These are phyloP conservation scores for Curvularia lunata DNA, from an alignment of 2,329 filamentous ascomycete genomes.

Conservation along the genomic window DNA sequence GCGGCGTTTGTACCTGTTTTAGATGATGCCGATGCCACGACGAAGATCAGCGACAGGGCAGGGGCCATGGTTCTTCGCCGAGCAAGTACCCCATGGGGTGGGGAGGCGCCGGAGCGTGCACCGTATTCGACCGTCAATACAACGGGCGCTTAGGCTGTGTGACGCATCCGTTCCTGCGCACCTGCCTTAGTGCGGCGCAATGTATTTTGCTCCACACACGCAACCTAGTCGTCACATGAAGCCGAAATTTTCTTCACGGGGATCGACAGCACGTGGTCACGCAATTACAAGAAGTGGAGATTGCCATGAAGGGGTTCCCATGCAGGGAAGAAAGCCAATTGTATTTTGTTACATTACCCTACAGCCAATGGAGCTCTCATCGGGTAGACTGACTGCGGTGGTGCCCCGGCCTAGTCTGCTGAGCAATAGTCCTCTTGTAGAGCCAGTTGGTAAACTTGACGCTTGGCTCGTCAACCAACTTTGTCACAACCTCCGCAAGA, in stretches of 20 bases:
- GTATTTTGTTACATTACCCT: background rate
- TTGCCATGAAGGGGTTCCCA: background rate
- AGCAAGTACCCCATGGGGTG: slow-evolving; percentile 16
- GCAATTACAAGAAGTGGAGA: background rate
- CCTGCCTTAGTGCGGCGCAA: slow-evolving; percentile 13
- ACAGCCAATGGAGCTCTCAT: background rate
- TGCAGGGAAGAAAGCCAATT: background rate
- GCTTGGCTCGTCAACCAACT: slow-evolving; percentile 57
- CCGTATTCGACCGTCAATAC: slow-evolving; percentile 25
- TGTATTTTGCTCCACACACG: background rate
- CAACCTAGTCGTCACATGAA: slow-evolving; percentile 18
- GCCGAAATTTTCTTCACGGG: slow-evolving; percentile 11
- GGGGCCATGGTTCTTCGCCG: slow-evolving; percentile 9
- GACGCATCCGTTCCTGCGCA: background rate
- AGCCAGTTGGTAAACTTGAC: slow-evolving; percentile 60
- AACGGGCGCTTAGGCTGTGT: slow-evolving; percentile 5
- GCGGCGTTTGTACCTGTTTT: slow-evolving; percentile 9
- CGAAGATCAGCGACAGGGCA: slow-evolving; percentile 12
- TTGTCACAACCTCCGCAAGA: slow-evolving; percentile 43
- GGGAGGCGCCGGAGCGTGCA: slow-evolving; percentile 18
- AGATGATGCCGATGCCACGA: slow-evolving; percentile 1
- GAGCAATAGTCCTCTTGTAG: slow-evolving; percentile 56
- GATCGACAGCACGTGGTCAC: background rate
- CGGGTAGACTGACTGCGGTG: slow-evolving; percentile 13
- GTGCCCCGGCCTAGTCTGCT: slow-evolving; percentile 13